Percentiles rank a stretch among this genome's conserved stretches.
These are phyloP conservation scores for Macrotyloma uniflorum DNA, from an alignment of 306 rosid genomes.

Conservation along the genomic window DNA sequence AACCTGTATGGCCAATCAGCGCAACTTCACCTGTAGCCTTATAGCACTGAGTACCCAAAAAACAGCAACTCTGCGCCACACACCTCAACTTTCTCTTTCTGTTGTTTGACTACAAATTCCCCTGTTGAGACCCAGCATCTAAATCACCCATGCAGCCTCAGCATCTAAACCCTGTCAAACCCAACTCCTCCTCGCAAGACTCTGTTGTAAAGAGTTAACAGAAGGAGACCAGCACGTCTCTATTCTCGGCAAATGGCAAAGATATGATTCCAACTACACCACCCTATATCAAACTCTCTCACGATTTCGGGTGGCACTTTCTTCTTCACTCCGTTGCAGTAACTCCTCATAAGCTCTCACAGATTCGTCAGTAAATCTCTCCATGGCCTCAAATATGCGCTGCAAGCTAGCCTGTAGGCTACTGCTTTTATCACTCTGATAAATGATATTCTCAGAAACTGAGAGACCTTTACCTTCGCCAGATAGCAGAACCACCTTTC, in stretches of 20 bases:
- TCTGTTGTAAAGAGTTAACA: conserved; percentile 20
- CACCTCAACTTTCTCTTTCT: background rate
- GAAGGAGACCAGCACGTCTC: conserved; percentile 27
- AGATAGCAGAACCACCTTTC: conserved; percentile 59
- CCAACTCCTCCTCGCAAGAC: conserved; percentile 33
- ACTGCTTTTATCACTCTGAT: conserved; percentile 79
- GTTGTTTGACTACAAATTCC: conserved; percentile 12
- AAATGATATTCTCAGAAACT: conserved; percentile 61
- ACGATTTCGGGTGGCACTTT: conserved; percentile 43
- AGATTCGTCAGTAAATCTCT: conserved; percentile 75
- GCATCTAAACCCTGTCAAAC: too few species aligned
- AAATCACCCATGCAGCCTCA: conserved; percentile 26
- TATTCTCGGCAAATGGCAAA: background rate
- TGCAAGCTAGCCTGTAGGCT: conserved; percentile 84
- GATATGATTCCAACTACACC: conserved; percentile 9
- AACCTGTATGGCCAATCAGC: background rate
- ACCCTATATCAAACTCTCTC: conserved; percentile 49
- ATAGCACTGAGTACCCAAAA: conserved; percentile 8
- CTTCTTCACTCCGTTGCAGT: conserved; percentile 75
- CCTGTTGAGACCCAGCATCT: conserved; percentile 4
- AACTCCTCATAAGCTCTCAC: conserved; percentile 82
- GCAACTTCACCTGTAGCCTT: conserved; percentile 5
- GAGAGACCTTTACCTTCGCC: conserved; percentile 61
- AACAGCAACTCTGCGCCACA: background rate
- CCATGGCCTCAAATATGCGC: conserved; percentile 94